Percentiles rank a stretch among this genome's conserved stretches.
Evolutionary conservation across 2,329 filamentous ascomycete species (phyloP).

Genomic region (Penicillium sp.): DNA sequence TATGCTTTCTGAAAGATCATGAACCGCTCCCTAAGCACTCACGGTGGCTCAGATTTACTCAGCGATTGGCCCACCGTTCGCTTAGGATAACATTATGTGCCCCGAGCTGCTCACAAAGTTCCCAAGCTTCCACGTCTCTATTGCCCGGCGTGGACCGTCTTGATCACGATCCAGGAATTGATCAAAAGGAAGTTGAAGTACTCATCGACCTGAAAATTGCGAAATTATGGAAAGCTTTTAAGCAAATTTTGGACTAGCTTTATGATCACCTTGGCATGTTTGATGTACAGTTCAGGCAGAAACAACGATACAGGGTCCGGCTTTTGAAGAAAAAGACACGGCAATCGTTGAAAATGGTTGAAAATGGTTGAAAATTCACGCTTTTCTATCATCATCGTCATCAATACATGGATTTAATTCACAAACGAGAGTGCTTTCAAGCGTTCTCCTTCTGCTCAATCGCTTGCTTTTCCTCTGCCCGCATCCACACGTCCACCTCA

Average conservation of each 20-base stretch:
- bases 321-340: background rate
- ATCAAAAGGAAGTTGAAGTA: too few relatives aligned
- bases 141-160: too few relatives aligned
- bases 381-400: background rate
- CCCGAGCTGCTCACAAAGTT: too few relatives aligned
- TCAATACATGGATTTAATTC: background rate
- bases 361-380: background rate
- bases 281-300: too few relatives aligned
- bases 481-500: constrained; percentile 27
- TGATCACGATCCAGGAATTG: too few relatives aligned
- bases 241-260: too few relatives aligned
- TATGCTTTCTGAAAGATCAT: constrained; percentile 5
- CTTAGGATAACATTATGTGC: background rate
- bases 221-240: too few relatives aligned
- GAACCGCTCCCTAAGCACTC: constrained; percentile 6
- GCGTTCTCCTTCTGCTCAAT: constrained; percentile 27
- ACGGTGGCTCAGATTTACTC: constrained; percentile 6
- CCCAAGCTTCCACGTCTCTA: too few relatives aligned
- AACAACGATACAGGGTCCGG: background rate
- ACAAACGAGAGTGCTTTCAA: background rate
- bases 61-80: constrained; percentile 10
- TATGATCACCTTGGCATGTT: too few relatives aligned
- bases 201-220: too few relatives aligned
- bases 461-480: constrained; percentile 21
- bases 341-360: background rate